Base-by-base conservation (phyloP, 495 filamentous ascomycete species). In the Penicillium cosmopolitanum region DNA sequence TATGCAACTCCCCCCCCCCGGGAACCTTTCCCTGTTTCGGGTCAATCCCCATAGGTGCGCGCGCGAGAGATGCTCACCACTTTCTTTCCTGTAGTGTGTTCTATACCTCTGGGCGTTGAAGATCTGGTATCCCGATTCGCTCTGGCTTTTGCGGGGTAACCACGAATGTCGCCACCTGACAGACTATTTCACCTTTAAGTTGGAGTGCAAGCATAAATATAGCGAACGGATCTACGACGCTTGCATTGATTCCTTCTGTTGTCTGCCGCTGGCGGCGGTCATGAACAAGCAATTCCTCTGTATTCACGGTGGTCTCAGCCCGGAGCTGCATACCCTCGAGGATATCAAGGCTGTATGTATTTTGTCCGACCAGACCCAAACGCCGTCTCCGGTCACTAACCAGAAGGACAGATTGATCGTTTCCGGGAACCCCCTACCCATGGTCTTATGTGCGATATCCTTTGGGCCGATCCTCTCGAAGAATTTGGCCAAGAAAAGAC, bases 211-310 rank as follows among this genome's bases (percentile, higher is more conserved):
- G 79, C 93, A 98, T 84, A 98, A 98, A 70, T 98, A 98, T 76
- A 96, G 91, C 50, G 95, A 97, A 77, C 84, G 84, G 63, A 87
- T 98, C 59, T 98, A 98, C 73, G 95, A 98, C 74, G 95, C 95
- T 38, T 97, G 95, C 77, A 94, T 97, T 86, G 92, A 97, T 59
- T 94, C 95, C 33, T 98, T 98, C 84, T 98, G 95, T 73, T 82
- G 89, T 64, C 81, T 98, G 65, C 95, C 95, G 50, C 82, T 98
- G 72, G 95, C 95, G 60, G 95, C 95, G 16, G 87, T 98, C 58
- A 98, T 98, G 95, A 98, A 98, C 84, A 98, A 98, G 82, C 95
- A 98, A 65, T 98, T 98, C 74, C 79, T 98, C 66, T 98, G 95
- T 75, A 98, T 98, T 62, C 95, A 98, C 71, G 95, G 95, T 62